Conservation (phyloP, 2,329 filamentous ascomycete species). For the Alternaria angustiovoidea region DNA sequence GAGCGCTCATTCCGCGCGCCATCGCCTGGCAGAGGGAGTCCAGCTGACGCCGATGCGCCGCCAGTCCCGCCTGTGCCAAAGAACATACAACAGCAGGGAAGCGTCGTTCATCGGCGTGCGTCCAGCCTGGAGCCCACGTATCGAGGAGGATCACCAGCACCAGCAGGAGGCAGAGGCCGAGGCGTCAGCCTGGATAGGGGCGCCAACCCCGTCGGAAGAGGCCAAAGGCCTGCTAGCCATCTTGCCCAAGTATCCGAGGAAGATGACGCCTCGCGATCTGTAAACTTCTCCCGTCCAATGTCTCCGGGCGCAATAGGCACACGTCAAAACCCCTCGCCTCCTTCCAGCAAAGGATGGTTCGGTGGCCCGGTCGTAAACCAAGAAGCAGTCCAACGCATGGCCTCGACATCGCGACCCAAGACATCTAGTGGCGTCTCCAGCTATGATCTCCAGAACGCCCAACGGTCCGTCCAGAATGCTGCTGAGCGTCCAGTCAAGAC, state of each 20-base stretch:
- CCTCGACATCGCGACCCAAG: conserved; percentile 37
- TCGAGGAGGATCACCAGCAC: conserved; percentile 57
- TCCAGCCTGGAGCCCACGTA: conserved; percentile 61
- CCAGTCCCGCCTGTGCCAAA: conserved; percentile 79
- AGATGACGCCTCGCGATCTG: conserved; percentile 54
- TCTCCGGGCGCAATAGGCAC: conserved; percentile 44
- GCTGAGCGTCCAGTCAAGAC: conserved; percentile 53
- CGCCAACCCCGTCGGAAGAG: conserved; percentile 28
- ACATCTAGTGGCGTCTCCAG: conserved; percentile 33
- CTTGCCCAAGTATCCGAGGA: conserved; percentile 55
- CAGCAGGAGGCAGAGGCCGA: conserved; percentile 46
- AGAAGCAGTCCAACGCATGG: conserved; percentile 40
- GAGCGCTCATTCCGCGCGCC: conserved; percentile 86
- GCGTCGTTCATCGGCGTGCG: conserved; percentile 46
- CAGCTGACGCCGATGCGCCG: conserved; percentile 62
- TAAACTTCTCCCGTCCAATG: conserved; percentile 65
- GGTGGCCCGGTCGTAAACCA: conserved; percentile 47
- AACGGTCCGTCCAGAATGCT: conserved; percentile 48
- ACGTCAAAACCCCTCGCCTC: conserved; percentile 19
- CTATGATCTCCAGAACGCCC: conserved; percentile 31
- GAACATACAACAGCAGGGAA: conserved; percentile 46
- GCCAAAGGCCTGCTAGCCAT: conserved; percentile 40
- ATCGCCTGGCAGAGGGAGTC: conserved; percentile 56
- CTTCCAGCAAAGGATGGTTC: conserved; percentile 49
- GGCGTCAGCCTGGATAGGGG: conserved; percentile 54